Conservation (phyloP, 306 rosid species). For the Quercus gilva region DNA sequence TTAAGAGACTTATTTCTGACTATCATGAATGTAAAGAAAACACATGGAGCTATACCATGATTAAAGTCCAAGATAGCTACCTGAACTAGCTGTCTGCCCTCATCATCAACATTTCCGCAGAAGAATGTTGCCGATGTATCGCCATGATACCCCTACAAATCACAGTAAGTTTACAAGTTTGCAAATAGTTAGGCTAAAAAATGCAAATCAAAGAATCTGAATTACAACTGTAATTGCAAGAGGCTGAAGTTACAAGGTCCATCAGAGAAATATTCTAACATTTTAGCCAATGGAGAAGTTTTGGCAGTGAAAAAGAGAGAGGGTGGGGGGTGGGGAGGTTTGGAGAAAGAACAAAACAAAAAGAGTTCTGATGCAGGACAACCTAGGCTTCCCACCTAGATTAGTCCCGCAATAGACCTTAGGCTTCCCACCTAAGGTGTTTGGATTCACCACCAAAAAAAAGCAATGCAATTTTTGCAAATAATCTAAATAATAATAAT, state of each 20-base stretch:
- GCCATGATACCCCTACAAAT: slow-evolving; percentile 81
- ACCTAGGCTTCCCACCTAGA: too few species aligned
- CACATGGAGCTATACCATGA: neutral
- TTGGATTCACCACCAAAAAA: too few species aligned
- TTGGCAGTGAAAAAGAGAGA: neutral
- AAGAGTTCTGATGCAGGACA: neutral
- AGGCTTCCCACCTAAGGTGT: too few species aligned
- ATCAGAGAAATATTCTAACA: neutral
- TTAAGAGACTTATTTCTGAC: neutral
- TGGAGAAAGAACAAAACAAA: neutral
- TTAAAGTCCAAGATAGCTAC: slow-evolving; percentile 35
- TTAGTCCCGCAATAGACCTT: too few species aligned
- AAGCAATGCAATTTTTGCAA: too few species aligned
- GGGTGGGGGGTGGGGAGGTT: too few species aligned
- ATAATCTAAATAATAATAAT: too few species aligned
- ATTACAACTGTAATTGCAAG: neutral
- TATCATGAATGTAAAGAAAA: neutral
- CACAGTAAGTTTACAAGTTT: slow-evolving; percentile 24
- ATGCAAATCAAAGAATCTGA: slow-evolving; percentile 2
- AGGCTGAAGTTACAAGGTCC: neutral
- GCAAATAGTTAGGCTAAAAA: slow-evolving; percentile 11
- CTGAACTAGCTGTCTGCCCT: slow-evolving; percentile 69
- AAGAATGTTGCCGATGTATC: slow-evolving; percentile 87
- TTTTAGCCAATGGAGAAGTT: neutral
- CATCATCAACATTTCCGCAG: slow-evolving; percentile 81